Evolutionary conservation across 1,284 basidiomycete species (phyloP), one percentile per base, ranked within the genome.

Genomic region (Afroboletus lepidellus): DNA sequence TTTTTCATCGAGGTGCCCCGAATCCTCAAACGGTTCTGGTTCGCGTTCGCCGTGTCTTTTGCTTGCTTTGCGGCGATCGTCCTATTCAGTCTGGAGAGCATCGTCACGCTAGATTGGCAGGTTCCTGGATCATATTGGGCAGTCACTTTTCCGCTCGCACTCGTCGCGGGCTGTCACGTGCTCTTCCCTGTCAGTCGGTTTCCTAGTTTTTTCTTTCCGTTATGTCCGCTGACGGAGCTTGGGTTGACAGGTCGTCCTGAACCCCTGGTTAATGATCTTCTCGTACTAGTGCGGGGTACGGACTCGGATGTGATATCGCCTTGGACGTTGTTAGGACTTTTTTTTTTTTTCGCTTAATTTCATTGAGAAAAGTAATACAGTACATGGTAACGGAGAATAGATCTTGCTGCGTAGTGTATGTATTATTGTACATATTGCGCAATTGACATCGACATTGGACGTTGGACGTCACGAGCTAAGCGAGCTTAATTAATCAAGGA

Each of bases 1-100:
- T 93, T 94, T 75, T 94, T 90, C 80, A 80, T 86, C 47, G 92
- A 94, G 65, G 84, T 92, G 6, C 92, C 92, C 0, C 80, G 81
- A 55, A 93, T 93, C 63, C 72, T 85, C 60, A 81, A 83, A 54
- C 81, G 90, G 12, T 79, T 78, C 67, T 76, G 73, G 63, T 60
- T 72, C 27, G 65, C 55, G 30, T 60, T 67, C 27, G 41, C 46
- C 2, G n/a, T 69, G 9, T 60, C 67, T 13, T 50, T 66, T 8
- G 58, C 47, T 0, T 64, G 59, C 20, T 69, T 83, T 53, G 75
- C 68, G 8, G 70, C 67, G 41, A 72, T 81, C 39, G 52, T 73
- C 38, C 48, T 80, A 33, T 63, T 75, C 38, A 66, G 69, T 33
- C 66, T 74, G 11, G 54, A 65, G 16, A 23, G 8, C 9, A 38